Base-by-base conservation (phyloP, 2,329 filamentous ascomycete species). In the Xylariomycetidae sp. region DNA sequence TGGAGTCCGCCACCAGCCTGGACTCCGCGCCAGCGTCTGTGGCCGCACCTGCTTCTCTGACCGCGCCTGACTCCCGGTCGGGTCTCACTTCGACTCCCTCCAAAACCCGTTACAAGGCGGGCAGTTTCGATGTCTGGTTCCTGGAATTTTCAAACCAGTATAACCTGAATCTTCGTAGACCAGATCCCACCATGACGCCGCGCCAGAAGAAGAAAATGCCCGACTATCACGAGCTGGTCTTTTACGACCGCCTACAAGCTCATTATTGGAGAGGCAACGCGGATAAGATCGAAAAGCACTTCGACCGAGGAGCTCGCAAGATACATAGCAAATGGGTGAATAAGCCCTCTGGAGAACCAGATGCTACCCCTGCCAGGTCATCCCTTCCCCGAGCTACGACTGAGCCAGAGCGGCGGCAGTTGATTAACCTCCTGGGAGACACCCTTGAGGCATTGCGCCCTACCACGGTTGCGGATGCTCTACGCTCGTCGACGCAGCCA, bases 71-170 rank as follows among this genome's bases (percentile, higher is more conserved):
- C 24, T 25, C 15, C 24, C 14, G 8, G 26, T 18, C n/a, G 10
- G 26, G 9, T 16, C 15, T 18, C 7, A 14, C 32, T 4, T 18
- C 15, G 7, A 48, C 40, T 7, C 46, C 46, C 16, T 35, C 36
- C 4, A 41, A 40, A 19, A 35, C 17, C 25, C 35, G 30, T 28
- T 29, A 19, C 10, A 36, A 39, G 10, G 24, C 22, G 15, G 25
- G 29, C 6, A 38, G 42, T 2, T 54, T 51, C 38, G 46, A 49
- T 12, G 34, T 48, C 12, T 54, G 52, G 52, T 54, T 53, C 31
- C 38, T 54, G 24, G 48, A 54, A 26, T 49, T 54, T 29, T 54
- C 50, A 29, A 53, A 54, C 23, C 23, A 29, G 2, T 54, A 53
- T 24, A 52, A 40, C 31, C 38, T 54, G 22, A 48, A 52, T 29